Evolutionary conservation across 768 basidiomycete genomes (phyloP).

Genomic region (Tubosaeta sp.): DNA sequence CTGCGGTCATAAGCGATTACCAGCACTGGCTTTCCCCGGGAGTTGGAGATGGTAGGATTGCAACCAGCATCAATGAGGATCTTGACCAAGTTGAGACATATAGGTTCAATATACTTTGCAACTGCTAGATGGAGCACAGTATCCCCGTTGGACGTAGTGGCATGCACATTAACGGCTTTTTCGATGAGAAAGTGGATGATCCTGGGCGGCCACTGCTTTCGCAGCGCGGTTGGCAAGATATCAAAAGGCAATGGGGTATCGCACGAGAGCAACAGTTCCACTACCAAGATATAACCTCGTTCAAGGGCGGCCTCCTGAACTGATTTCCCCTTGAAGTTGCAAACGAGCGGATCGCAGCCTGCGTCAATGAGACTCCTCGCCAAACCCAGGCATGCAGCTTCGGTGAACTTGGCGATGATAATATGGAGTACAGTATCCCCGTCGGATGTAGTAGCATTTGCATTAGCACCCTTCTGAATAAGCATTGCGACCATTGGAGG

Average conservation of each 20-base stretch:
- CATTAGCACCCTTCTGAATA: not conserved
- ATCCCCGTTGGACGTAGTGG: no score
- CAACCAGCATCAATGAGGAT: not conserved
- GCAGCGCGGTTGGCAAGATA: no score
- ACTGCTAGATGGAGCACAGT: not conserved
- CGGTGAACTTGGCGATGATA: not conserved
- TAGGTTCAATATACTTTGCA: not conserved
- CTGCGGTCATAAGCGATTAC: not conserved
- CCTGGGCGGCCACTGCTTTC: no score
- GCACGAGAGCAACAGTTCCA: not conserved
- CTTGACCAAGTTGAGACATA: not conserved
- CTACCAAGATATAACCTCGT: not conserved
- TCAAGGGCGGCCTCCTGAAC: not conserved
- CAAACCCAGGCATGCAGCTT: not conserved
- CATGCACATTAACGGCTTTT: no score
- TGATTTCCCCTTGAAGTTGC: no score
- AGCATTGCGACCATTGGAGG: not conserved
- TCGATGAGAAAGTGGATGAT: no score
- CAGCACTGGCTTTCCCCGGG: not conserved
- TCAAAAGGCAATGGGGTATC: no score
- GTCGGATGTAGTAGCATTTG: not conserved
- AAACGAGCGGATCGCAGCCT: no score
- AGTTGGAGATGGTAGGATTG: not conserved
- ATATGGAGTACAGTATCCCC: not conserved
- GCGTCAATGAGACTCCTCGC: no score